Evolutionary conservation across 1,284 basidiomycete species (phyloP), one percentile per base, ranked within the genome.

Genomic region (Austropuccinia psidii): DNA sequence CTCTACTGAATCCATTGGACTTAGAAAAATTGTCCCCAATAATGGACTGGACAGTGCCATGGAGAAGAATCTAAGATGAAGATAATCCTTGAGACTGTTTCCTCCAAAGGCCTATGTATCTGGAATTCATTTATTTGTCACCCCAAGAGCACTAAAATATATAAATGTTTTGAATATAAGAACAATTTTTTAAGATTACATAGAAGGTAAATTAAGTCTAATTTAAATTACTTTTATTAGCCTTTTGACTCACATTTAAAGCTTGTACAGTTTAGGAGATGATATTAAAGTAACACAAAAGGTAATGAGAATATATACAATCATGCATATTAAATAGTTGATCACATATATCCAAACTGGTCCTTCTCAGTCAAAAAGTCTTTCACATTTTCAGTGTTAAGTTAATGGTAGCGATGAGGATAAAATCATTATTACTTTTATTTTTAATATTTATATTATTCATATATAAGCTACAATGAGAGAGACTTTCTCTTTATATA

Each of bases 81-180:
- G 0, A 35, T 67, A 41, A 50, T 67, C n/a, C 31, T 67, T 5
- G 37, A 67, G 50, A 50, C 37, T 39, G 19, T 67, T 37, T 31
- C 50, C 19, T 15, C 31, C n/a, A n/a, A 54, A 27, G 6, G 43
- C 31, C 11, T 67, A 1, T 55, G 50, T 33, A 54, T 69, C 37
- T 69, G 67, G 67, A 37, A 69, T 37, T 1, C 9, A 19, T 66
- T 52, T 39, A n/a, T n/a, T 66, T 37, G 47, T 45, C 15, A 66
- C 67, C 1, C 29, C 64, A 17, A 49, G 47, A 3, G 29, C 64
- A 5, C 27, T 66, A 8, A 66, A 66, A 31, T 27, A 69, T 43
- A 69, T 69, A 24, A n/a, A 60, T 47, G 27, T 60, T 15, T 0
- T 69, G 2, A 5, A 69, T 15, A 8, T 11, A 21, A 45, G 9